Conservation (phyloP, 164 flowering plant genomes). For the Aristolochia californica region DNA sequence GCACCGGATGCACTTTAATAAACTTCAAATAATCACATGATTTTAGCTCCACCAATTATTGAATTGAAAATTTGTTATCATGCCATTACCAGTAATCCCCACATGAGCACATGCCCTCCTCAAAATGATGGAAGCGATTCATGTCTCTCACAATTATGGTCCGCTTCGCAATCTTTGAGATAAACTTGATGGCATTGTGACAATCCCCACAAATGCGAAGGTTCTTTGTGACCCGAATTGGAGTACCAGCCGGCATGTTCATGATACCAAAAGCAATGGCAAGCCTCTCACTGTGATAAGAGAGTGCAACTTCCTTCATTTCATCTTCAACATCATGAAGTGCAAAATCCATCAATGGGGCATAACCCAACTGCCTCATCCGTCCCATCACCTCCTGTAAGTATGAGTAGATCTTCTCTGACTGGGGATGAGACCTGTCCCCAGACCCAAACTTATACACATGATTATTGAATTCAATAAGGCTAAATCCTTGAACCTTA, state of each 20-base stretch:
- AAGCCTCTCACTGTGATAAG: constrained; percentile 14
- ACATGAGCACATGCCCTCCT: constrained; percentile 10
- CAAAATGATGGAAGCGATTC: constrained; percentile 14
- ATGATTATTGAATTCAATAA: constrained; percentile 9
- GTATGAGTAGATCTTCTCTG: constrained; percentile 8
- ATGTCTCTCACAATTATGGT: constrained; percentile 14
- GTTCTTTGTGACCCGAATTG: constrained; percentile 14
- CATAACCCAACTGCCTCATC: constrained; percentile 9
- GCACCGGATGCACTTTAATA: too few relatives aligned
- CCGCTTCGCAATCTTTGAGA: constrained; percentile 10
- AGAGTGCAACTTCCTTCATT: constrained; percentile 9
- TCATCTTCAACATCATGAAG: constrained; percentile 17
- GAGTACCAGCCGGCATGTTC: constrained; percentile 6
- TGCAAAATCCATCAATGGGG: constrained; percentile 8
- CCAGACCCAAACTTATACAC: constrained; percentile 12
- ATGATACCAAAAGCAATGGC: constrained; percentile 12
- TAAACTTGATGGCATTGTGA: constrained; percentile 12
- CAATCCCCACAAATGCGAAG: too few relatives aligned
- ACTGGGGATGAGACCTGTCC: constrained; percentile 13
- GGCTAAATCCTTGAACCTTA: constrained; percentile 10
- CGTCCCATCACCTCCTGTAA: constrained; percentile 5
- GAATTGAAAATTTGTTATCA: too few relatives aligned
- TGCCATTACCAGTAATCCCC: constrained; percentile 13
- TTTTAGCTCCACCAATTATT: neutral
- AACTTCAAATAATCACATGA: too few relatives aligned